phyloP scores from a whole-genome alignment of 225 moss, liverwort and hornwort genomes.

The Anthoceros angustus region DNA sequence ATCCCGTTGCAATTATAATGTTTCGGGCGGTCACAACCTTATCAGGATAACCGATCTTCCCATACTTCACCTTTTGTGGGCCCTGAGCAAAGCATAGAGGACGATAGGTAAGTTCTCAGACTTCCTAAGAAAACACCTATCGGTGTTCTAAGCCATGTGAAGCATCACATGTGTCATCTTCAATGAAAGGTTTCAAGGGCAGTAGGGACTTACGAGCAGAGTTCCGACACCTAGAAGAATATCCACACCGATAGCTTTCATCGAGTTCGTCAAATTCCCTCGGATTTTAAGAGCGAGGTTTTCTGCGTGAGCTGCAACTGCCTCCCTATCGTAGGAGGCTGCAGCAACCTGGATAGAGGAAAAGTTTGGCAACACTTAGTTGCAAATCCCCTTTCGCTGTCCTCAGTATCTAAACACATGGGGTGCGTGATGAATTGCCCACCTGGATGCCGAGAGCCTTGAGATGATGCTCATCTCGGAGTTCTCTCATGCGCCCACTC shows the following conservation, averaged over 20 bases:
- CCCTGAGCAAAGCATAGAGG: conserved; percentile 23
- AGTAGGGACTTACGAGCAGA: conserved; percentile 35
- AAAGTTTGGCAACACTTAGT: not conserved
- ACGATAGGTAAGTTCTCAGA: not conserved
- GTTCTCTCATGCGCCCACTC: conserved; percentile 93
- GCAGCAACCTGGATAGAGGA: conserved; percentile 46
- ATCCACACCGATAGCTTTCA: conserved; percentile 90
- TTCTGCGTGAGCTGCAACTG: conserved; percentile 81
- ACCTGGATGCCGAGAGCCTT: conserved; percentile 92
- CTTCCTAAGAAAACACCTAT: not conserved
- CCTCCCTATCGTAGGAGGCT: conserved; percentile 66
- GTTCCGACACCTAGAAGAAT: conserved; percentile 87
- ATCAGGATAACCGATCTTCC: conserved; percentile 87
- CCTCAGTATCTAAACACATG: no score
- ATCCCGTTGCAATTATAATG: conserved; percentile 92
- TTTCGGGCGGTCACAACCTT: conserved; percentile 65
- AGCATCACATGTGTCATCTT: no score
- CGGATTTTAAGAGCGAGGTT: conserved; percentile 89
- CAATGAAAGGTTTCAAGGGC: no score
- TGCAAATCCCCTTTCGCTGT: not conserved
- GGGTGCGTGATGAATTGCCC: not conserved
- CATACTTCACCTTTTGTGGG: conserved; percentile 83
- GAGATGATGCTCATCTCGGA: conserved; percentile 83
- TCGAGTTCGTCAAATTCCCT: conserved; percentile 86
- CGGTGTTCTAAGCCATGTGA: not conserved